Percentiles rank a stretch among this genome's conserved stretches.
Evolutionary conservation across 495 filamentous ascomycete species (phyloP).

Genomic region (Apodospora peruviana): DNA sequence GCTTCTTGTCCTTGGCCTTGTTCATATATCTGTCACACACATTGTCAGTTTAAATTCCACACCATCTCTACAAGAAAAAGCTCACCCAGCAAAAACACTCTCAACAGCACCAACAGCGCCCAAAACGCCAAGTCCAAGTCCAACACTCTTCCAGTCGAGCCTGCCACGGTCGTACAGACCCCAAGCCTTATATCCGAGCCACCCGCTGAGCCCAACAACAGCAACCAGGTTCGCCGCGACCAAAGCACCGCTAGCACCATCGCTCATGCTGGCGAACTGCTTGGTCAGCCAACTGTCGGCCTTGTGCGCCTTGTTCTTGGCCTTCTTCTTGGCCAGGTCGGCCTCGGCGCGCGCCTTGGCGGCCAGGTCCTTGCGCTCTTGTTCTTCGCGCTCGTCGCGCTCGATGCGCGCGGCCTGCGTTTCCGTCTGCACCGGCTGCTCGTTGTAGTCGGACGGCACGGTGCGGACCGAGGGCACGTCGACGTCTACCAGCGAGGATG

Average conservation of each 20-base stretch:
- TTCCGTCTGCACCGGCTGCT: conserved; percentile 62
- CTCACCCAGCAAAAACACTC: conserved; percentile 36
- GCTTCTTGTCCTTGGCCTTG: too few relatives aligned
- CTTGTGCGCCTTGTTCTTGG: conserved; percentile 28
- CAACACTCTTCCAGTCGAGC: conserved; percentile 65
- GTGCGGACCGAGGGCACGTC: conserved; percentile 65
- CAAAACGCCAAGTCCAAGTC: conserved; percentile 52
- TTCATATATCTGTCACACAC: too few relatives aligned
- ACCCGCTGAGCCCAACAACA: conserved; percentile 39
- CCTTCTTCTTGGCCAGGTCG: conserved; percentile 49
- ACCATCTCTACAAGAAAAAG: too few relatives aligned
- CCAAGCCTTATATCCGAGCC: conserved; percentile 42
- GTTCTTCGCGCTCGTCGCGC: conserved; percentile 40
- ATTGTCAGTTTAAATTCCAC: too few relatives aligned
- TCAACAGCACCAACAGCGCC: conserved; percentile 36
- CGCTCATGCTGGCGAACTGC: conserved; percentile 23
- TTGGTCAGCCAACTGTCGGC: conserved; percentile 34
- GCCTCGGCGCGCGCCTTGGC: conserved; percentile 38
- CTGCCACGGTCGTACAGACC: conserved; percentile 55
- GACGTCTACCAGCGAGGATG: conserved; percentile 66
- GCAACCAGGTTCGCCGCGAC: conserved; percentile 33
- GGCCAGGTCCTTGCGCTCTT: conserved; percentile 41
- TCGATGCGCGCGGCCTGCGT: conserved; percentile 65
- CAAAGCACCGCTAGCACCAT: conserved; percentile 29
- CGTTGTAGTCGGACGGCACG: conserved; percentile 60